Conservation (phyloP, 208 protist species). For the Ichthyophonus hoferi region DNA sequence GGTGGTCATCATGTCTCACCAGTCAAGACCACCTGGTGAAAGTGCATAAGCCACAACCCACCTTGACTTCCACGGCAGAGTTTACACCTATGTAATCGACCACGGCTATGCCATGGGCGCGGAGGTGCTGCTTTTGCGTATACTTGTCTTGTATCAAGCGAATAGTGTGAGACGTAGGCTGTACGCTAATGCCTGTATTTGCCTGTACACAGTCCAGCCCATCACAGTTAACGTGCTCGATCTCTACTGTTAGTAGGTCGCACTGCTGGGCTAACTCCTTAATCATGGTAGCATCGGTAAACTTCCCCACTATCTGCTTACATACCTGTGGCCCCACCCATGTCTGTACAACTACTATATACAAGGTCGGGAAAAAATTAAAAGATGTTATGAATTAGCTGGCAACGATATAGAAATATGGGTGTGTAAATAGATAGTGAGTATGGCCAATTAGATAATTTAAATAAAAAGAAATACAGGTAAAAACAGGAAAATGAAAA, state of each 20-base stretch:
- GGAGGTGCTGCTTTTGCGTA: slow-evolving; percentile 48
- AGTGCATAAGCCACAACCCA: no score
- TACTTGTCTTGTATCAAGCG: slow-evolving; percentile 59
- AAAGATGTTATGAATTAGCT: background rate
- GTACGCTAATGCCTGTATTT: background rate
- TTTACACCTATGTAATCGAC: no score
- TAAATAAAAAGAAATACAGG: no score
- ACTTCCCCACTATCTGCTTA: slow-evolving; percentile 19
- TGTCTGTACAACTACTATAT: background rate
- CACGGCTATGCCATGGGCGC: background rate
- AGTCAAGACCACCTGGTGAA: no score
- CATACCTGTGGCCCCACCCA: background rate
- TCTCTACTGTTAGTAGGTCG: slow-evolving; percentile 57
- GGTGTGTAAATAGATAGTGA: no score
- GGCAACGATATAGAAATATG: background rate
- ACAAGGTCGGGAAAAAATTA: background rate
- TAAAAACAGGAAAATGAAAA: no score
- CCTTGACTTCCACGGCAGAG: no score
- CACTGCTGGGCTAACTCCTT: slow-evolving; percentile 31
- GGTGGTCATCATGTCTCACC: no score
- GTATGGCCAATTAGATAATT: no score
- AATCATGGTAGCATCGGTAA: slow-evolving; percentile 32
- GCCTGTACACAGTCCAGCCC: slow-evolving; percentile 28
- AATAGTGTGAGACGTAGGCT: slow-evolving; percentile 50
- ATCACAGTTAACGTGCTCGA: slow-evolving; percentile 55